Conservation (phyloP, 176 grass and related monocot genomes). For the Oryza australiensis region DNA sequence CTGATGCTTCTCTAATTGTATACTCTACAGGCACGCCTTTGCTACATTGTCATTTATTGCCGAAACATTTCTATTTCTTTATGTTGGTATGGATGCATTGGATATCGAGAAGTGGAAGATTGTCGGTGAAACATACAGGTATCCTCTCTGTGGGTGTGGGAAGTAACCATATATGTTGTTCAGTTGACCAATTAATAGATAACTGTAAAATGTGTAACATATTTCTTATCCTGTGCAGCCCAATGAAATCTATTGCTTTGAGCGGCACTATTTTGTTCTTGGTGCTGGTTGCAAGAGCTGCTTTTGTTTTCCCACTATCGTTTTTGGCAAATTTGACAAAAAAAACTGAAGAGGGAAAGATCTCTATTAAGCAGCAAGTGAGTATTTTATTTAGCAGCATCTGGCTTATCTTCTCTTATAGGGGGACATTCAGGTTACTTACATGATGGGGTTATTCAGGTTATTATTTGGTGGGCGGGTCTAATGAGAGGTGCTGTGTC, state of each 20-base stretch:
- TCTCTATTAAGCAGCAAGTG: slow-evolving; percentile 78
- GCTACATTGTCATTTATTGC: slow-evolving; percentile 88
- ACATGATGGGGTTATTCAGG: slow-evolving; percentile 46
- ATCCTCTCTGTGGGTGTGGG: background rate
- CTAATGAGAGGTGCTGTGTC: slow-evolving; percentile 94
- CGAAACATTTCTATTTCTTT: slow-evolving; percentile 90
- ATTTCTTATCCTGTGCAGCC: slow-evolving; percentile 60
- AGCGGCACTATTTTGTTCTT: slow-evolving; percentile 70
- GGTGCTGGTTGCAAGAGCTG: slow-evolving; percentile 83
- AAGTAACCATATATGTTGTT: background rate
- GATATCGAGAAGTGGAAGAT: slow-evolving; percentile 96
- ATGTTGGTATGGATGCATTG: slow-evolving; percentile 94
- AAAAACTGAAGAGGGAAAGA: slow-evolving; percentile 56
- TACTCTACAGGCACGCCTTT: slow-evolving; percentile 71
- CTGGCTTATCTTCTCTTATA: slow-evolving; percentile 12
- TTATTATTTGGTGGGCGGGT: slow-evolving; percentile 95
- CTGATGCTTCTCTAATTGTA: slow-evolving; percentile 6
- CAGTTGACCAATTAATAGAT: background rate
- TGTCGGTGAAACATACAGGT: slow-evolving; percentile 58
- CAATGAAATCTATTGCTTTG: slow-evolving; percentile 57
- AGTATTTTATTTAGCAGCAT: slow-evolving; percentile 47
- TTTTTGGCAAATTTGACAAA: slow-evolving; percentile 75
- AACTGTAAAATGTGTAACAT: background rate
- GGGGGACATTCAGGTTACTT: slow-evolving; percentile 16
- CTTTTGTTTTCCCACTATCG: slow-evolving; percentile 82